phyloP scores from a whole-genome alignment of 148 eudicot genomes.

The Vaccinium macrocarpon region DNA sequence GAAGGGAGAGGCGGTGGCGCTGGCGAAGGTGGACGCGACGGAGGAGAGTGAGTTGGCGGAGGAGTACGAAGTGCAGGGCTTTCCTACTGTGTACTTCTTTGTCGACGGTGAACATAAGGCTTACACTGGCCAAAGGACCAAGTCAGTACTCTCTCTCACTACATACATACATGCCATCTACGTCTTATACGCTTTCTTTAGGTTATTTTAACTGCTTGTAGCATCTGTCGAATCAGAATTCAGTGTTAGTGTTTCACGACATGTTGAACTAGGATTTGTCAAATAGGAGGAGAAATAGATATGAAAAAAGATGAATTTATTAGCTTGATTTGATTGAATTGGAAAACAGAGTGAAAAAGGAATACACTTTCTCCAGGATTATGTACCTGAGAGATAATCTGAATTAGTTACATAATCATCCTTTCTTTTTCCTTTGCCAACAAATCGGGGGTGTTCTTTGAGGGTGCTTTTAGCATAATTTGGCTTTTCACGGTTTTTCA shows the following conservation, averaged over 20 bases:
- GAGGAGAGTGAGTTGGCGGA: slow-evolving; percentile 73
- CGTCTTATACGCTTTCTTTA: too few species aligned
- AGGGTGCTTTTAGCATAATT: too few species aligned
- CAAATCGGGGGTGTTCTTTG: neutral
- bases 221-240: too few species aligned
- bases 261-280: neutral
- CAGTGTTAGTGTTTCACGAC: neutral
- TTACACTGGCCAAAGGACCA: slow-evolving; percentile 66
- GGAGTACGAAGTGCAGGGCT: slow-evolving; percentile 74
- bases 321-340: neutral
- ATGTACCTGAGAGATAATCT: neutral
- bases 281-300: neutral
- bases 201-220: too few species aligned
- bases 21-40: slow-evolving; percentile 89
- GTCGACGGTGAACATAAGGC: slow-evolving; percentile 80
- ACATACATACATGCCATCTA: neutral
- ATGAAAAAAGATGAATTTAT: neutral
- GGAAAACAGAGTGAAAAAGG: neutral
- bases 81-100: slow-evolving; percentile 77
- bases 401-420: neutral
- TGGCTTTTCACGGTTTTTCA: too few species aligned
- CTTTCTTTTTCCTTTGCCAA: neutral
- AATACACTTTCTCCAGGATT: neutral
- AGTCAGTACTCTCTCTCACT: slow-evolving; percentile 36
- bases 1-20: slow-evolving; percentile 53